Base-by-base conservation (phyloP, 345 rosid species). In the Theobroma cacao region DNA sequence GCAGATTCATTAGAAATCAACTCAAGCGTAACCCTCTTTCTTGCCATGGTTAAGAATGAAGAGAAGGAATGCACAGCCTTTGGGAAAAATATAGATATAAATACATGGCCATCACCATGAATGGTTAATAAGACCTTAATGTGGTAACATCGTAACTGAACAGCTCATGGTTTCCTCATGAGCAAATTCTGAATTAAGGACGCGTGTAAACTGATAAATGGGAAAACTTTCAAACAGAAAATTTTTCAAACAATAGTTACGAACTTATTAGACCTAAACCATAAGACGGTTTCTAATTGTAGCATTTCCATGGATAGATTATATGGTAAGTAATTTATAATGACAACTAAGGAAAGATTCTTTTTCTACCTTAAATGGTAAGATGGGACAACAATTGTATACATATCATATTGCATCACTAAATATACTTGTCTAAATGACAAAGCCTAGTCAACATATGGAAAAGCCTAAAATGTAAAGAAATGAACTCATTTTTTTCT, bases 1-100 rank as follows among this genome's bases (percentile, higher is more conserved):
- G 36, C 62, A 8, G 86, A 79, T 45, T 77, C 87, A 28, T 85
- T 75, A 7, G 82, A 30, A 63, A 89, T 84, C 75, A 87, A 60
- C 59, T 85, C 89, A 38, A 76, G 61, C 74, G 58, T 77, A n/a
- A 83, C 79, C 77, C 56, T 87, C 5, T 48, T 75, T 72, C 85
- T 83, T 7, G 82, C 89, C 90, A 87, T 89, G 58, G 18, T 60
- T 59, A n/a, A 9, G 67, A 74, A 36, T 36, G 31, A 52, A 68
- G 73, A 26, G n/a, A 45, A 66, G 9, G 24, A 28, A 47, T 7
- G 8, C 17, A 45, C 30, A 15, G 18, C 20, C 7, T 24, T 72
- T 1, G 24, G 59, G 13, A 24, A 60, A 60, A 30, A 11, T 41
- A 13, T 31, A 41, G 31, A 17, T 58, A 74, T 41, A 75, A 30